These are phyloP conservation scores for Trichoderma citrinoviride DNA, from an alignment of 2,329 filamentous ascomycete species.

Conservation along the genomic window DNA sequence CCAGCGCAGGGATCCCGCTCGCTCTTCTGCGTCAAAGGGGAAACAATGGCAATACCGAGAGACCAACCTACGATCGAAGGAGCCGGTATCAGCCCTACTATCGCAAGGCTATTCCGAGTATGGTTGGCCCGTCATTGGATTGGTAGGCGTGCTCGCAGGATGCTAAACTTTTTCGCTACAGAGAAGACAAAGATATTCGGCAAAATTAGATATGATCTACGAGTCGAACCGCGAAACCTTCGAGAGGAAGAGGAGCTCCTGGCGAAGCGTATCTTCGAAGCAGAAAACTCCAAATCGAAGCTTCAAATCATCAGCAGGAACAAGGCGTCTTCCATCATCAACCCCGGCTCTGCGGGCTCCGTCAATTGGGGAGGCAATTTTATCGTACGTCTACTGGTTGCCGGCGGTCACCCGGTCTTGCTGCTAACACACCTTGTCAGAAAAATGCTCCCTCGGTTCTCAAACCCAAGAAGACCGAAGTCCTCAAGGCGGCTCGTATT, in stretches of 20 bases:
- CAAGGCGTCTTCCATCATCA: slow-evolving; percentile 52
- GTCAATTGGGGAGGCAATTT: slow-evolving; percentile 46
- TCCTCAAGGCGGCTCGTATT: slow-evolving; percentile 83
- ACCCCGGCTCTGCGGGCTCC: slow-evolving; percentile 49
- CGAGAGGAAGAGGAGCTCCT: slow-evolving; percentile 65
- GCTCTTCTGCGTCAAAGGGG: slow-evolving; percentile 46
- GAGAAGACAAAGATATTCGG: slow-evolving; percentile 77
- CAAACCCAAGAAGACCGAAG: slow-evolving; percentile 64
- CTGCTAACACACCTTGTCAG: slow-evolving; percentile 36
- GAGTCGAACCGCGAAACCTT: slow-evolving; percentile 69
- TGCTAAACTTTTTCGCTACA: slow-evolving; percentile 37
- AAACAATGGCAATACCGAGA: slow-evolving; percentile 32
- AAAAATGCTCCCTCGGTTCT: slow-evolving; percentile 50
- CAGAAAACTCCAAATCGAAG: slow-evolving; percentile 49
- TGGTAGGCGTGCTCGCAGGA: background rate
- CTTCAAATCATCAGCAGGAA: slow-evolving; percentile 51
- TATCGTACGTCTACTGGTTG: slow-evolving; percentile 49
- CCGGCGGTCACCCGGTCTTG: background rate
- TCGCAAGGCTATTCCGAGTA: slow-evolving; percentile 72
- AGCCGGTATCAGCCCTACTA: slow-evolving; percentile 58
- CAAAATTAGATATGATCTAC: slow-evolving; percentile 72
- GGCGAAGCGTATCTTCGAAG: slow-evolving; percentile 53
- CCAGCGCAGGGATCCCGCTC: slow-evolving; percentile 57
- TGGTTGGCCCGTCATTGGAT: slow-evolving; percentile 33
- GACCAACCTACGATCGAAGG: slow-evolving; percentile 46